A percentile compares a stretch with the other conserved stretches of the same genome.
phyloP scores from a whole-genome alignment of 2,329 filamentous ascomycete genomes.

The Colletotrichum cordylinicola region DNA sequence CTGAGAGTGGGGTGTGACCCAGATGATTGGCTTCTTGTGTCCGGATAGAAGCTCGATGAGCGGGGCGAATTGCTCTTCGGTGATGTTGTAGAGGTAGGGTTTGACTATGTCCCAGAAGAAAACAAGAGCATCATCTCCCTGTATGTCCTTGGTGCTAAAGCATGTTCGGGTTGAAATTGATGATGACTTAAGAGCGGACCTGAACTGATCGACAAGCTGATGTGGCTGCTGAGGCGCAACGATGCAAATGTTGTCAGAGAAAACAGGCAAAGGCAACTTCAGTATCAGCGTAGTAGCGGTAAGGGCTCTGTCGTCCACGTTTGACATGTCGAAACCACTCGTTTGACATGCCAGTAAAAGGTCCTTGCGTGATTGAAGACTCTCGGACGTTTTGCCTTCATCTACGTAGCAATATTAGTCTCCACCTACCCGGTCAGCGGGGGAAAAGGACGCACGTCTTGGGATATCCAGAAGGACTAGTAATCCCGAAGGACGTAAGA shows the following conservation, averaged over 20 bases:
- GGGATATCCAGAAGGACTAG: background rate
- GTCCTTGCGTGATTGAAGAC: background rate
- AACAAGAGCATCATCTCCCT: background rate
- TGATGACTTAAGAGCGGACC: background rate
- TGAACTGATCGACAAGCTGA: background rate
- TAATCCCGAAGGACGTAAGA: background rate
- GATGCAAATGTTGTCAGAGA: background rate
- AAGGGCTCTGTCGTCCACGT: background rate
- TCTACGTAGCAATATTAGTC: background rate
- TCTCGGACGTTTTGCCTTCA: background rate
- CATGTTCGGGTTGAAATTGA: background rate
- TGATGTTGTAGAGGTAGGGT: background rate
- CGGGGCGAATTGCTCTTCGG: background rate
- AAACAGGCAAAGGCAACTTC: background rate
- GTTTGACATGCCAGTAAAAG: background rate
- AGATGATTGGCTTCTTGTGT: background rate
- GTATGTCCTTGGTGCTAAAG: background rate
- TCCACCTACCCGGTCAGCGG: background rate
- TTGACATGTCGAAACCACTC: background rate
- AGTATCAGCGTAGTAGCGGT: background rate
- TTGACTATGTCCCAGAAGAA: background rate
- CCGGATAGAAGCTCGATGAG: background rate
- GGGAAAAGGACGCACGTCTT: background rate
- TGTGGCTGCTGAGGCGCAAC: background rate
- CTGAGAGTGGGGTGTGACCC: background rate